These are phyloP conservation scores for Dictyostelium intermedium DNA, from an alignment of 78 protist species.

Conservation along the genomic window DNA sequence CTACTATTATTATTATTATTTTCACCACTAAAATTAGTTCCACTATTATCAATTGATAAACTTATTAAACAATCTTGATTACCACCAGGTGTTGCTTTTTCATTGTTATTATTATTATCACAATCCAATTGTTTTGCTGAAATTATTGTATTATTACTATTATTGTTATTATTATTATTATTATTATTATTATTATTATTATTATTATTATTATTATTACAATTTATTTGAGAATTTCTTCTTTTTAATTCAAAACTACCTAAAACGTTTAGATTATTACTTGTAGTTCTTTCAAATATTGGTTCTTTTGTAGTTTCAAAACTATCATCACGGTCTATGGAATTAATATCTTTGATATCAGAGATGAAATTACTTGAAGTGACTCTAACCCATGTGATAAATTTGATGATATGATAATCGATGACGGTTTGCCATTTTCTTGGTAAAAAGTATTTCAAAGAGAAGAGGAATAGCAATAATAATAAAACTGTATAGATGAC, in stretches of 20 bases:
- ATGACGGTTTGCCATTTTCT: background rate
- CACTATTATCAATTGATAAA: constrained; percentile 3
- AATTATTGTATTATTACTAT: background rate
- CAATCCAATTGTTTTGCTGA: background rate
- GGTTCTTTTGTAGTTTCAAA: constrained; percentile 14
- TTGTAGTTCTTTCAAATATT: background rate
- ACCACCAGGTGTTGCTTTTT: background rate
- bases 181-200: no score
- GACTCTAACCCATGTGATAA: background rate
- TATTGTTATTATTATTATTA: no score
- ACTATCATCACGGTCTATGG: background rate
- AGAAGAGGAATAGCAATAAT: constrained; percentile 22
- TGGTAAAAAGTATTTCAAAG: constrained; percentile 60
- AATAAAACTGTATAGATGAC: constrained; percentile 27
- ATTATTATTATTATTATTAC: background rate
- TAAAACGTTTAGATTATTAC: no score
- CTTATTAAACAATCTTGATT: background rate
- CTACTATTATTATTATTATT: background rate
- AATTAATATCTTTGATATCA: background rate
- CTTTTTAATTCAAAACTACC: background rate
- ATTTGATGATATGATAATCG: background rate
- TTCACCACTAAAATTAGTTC: background rate
- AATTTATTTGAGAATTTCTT: background rate
- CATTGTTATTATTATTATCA: background rate
- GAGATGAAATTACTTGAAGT: background rate